Conservation (phyloP, 352 stramenopile species). For the Thalassiosira mediterranea region DNA sequence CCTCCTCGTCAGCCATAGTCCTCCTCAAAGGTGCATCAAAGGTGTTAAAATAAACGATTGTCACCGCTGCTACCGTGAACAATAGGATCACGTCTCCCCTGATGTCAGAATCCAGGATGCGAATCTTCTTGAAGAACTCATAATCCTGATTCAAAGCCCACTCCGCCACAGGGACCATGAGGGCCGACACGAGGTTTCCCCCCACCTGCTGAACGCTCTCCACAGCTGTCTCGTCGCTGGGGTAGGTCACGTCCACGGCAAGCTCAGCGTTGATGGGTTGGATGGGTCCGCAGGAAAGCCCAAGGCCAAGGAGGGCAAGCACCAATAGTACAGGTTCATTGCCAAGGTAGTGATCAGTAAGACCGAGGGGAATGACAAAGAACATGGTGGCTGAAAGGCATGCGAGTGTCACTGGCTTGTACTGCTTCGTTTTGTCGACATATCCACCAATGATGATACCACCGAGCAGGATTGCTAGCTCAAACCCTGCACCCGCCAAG, state of each 20-base stretch:
- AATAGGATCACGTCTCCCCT: conserved; percentile 78
- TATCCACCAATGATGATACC: conserved; percentile 83
- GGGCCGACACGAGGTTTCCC: conserved; percentile 79
- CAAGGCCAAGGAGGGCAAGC: conserved; percentile 69
- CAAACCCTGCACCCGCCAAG: conserved; percentile 81
- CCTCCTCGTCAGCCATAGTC: conserved; percentile 65
- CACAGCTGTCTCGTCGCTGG: conserved; percentile 83
- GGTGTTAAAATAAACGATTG: conserved; percentile 69
- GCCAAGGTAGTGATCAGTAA: conserved; percentile 75
- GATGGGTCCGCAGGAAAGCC: conserved; percentile 77
- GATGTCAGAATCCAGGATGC: conserved; percentile 72
- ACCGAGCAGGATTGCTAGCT: conserved; percentile 78
- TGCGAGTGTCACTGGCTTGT: conserved; percentile 80
- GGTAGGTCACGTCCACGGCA: conserved; percentile 84
- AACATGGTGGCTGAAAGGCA: conserved; percentile 71
- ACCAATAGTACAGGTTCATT: conserved; percentile 78
- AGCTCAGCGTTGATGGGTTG: conserved; percentile 86
- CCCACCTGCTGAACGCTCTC: conserved; percentile 83
- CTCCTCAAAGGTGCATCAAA: conserved; percentile 77
- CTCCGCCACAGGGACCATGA: conserved; percentile 80
- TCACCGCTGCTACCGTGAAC: conserved; percentile 59
- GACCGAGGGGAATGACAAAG: conserved; percentile 73
- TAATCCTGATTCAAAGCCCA: conserved; percentile 71
- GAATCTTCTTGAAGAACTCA: conserved; percentile 65
- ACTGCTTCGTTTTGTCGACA: conserved; percentile 82